A percentile compares a stretch with the other conserved stretches of the same genome.
phyloP scores from a whole-genome alignment of 2,329 filamentous ascomycete species.

The Ceratocystis smalleyi region DNA sequence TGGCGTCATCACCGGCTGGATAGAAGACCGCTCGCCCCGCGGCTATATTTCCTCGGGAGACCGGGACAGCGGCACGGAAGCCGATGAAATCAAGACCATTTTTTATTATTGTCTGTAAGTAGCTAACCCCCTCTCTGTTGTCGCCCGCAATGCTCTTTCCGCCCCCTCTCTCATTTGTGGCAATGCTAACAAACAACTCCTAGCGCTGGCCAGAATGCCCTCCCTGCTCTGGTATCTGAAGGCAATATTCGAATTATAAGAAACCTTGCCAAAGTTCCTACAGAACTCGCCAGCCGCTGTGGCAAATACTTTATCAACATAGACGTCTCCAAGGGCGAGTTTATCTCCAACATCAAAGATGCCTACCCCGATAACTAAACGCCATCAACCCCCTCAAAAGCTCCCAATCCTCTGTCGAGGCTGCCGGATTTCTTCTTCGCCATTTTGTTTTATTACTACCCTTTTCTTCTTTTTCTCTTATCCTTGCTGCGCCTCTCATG shows the following conservation, averaged over 20 bases:
- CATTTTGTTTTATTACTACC: constrained; percentile 10
- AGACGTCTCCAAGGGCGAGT: constrained; percentile 48
- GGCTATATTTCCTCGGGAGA: not conserved
- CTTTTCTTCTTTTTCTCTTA: not conserved
- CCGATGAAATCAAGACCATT: constrained; percentile 37
- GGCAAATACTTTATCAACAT: constrained; percentile 84
- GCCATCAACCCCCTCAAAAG: not conserved
- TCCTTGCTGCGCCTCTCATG: not conserved
- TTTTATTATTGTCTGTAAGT: constrained; percentile 84
- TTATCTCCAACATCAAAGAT: constrained; percentile 67
- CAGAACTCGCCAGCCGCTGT: constrained; percentile 49
- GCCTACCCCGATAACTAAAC: constrained; percentile 71
- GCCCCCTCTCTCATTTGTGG: not conserved
- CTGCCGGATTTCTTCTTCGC: not conserved
- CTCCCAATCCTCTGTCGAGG: not conserved
- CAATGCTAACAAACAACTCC: not conserved
- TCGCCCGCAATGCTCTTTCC: not conserved
- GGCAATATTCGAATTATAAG: constrained; percentile 59
- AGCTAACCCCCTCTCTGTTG: not conserved
- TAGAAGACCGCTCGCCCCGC: constrained; percentile 25
- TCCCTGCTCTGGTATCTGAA: constrained; percentile 32
- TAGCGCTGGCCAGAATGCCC: constrained; percentile 12
- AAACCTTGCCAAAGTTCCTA: constrained; percentile 31
- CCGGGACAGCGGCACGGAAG: constrained; percentile 26
- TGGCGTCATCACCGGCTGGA: constrained; percentile 82